Base-by-base conservation (phyloP, 1,284 basidiomycete genomes). In the Irpex sp. region DNA sequence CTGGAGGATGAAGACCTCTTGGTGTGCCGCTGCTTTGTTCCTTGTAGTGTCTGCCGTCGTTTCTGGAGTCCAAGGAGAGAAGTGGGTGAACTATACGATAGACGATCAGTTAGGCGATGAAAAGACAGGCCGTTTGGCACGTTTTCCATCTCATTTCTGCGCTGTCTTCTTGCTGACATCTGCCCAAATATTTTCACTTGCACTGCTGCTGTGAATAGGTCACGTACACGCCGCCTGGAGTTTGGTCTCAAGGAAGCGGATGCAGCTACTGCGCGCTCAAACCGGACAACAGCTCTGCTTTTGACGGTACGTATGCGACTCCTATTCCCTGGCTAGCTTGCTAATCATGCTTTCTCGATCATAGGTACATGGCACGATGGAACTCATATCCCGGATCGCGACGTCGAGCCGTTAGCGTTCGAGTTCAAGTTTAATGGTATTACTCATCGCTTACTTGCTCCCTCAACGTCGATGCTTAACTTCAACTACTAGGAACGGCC, bases 341-440 rank as follows among this genome's bases (percentile, higher is more conserved):
- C 17, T 17, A 17, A 7, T 3, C 56, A 31, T 3, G 17, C 51
- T 59, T 9, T 34, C 11, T 1, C 55, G 21, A 3, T 38, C 7
- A 13, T 21, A 57, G 62, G 51, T 9, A 61, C 59, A 19, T 63
- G 62, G 62, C 62, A 63, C 19, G 62, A 63, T 48, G 52, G 47
- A 11, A 19, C 34, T 26, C 44, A n/a, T 15, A 17, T n/a, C 17
- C 51, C 59, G 26, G 34, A 49, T 5, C 51, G 48, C 11, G 52
- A 60, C 44, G 36, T 49, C 2, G 13, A 37, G 21, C 58, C 62
- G 2, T 31, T 60, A 26, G 36, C 51, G 8, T 26, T 63, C 5
- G 57, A 64, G n/a, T 51, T 67, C 47, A 65, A 49, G 31, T 67
- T 67, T 49, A 67, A n/a, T n/a, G 66, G 66, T 67, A 37, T 31